Base-by-base conservation (phyloP, 1,284 basidiomycete genomes). In the Ustilago trichophora region DNA sequence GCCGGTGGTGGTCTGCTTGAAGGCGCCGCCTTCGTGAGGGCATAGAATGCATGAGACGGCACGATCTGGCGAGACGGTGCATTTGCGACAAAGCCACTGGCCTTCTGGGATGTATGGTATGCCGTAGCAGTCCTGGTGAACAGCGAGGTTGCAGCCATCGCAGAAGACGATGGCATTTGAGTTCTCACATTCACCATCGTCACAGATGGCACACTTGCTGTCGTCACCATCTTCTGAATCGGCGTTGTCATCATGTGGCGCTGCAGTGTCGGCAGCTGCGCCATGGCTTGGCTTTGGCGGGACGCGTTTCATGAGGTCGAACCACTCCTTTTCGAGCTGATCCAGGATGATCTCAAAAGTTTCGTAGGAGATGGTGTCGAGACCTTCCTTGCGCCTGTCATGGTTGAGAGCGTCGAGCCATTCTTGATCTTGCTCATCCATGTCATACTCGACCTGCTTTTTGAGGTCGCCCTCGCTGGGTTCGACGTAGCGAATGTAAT, bases 21-120 rank as follows among this genome's bases (percentile, higher is more conserved):
- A 99, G 3, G 96, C 96, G 11, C 95, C 96, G 11, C 92, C 94
- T 82, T 97, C 92, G 70, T 92, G 93, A 0, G 96, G 96, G 78
- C 96, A 99, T 40, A 98, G 85, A 19, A 93, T 86, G 82, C 95
- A 98, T 5, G 89, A 89, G 37, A 98, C 94, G 9, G 94, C 93
- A 66, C 90, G 91, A 82, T 97, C 95, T 0, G 96, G 96, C 2
- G 93, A 96, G 16, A 98, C 93, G 1, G 93, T 98, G 80, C 96
- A 99, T 82, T 98, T 98, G 49, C 96, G 86, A 82, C 96, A 98
- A 26, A 98, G 87, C 96, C 96, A 99, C 83, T 99, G 95, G 1
- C 96, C 96, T 83, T 99, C 96, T 0, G 96, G 96, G 63, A 99
- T 98, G 80, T 98, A 99, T 3, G 96, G 96, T 5, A 99, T 93